These are phyloP conservation scores for Nymphaea colorata DNA, from an alignment of 164 flowering plant species.

Conservation along the genomic window DNA sequence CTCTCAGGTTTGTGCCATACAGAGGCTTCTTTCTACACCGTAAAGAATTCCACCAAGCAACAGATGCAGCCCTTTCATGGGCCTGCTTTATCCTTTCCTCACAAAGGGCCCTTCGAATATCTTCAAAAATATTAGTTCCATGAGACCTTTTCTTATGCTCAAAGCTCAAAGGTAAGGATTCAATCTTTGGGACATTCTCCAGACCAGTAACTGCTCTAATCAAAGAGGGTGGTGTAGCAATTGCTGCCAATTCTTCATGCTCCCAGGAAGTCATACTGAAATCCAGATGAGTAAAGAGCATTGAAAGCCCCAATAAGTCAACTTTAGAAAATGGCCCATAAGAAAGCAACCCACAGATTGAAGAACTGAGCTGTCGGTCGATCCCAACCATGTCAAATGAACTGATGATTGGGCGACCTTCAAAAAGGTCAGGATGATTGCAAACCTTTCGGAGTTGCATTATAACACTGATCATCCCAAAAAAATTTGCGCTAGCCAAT, in stretches of 20 bases:
- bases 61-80: slow-evolving; percentile 59
- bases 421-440: slow-evolving; percentile 98
- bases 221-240: slow-evolving; percentile 59
- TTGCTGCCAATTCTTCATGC: slow-evolving; percentile 54
- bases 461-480: slow-evolving; percentile 95
- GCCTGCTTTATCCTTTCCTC: slow-evolving; percentile 71
- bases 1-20: slow-evolving; percentile 55
- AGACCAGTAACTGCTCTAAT: slow-evolving; percentile 28
- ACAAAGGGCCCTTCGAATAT: slow-evolving; percentile 55
- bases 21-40: slow-evolving; percentile 66
- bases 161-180: slow-evolving; percentile 4
- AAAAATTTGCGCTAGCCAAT: slow-evolving; percentile 75
- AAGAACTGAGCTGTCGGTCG: slow-evolving; percentile 60
- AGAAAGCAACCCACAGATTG: slow-evolving; percentile 48
- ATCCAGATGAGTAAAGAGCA: slow-evolving; percentile 79
- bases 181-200: slow-evolving; percentile 16
- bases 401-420: slow-evolving; percentile 97
- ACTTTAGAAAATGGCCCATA: slow-evolving; percentile 43
- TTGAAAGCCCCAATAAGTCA: slow-evolving; percentile 52
- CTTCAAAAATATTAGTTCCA: slow-evolving; percentile 69
- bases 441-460: slow-evolving; percentile 99
- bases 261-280: slow-evolving; percentile 91
- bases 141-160: slow-evolving; percentile 20
- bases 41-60: slow-evolving; percentile 99
- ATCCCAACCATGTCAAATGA: slow-evolving; percentile 91